phyloP scores from a whole-genome alignment of 2,329 filamentous ascomycete species.

The Piedraia hortae region DNA sequence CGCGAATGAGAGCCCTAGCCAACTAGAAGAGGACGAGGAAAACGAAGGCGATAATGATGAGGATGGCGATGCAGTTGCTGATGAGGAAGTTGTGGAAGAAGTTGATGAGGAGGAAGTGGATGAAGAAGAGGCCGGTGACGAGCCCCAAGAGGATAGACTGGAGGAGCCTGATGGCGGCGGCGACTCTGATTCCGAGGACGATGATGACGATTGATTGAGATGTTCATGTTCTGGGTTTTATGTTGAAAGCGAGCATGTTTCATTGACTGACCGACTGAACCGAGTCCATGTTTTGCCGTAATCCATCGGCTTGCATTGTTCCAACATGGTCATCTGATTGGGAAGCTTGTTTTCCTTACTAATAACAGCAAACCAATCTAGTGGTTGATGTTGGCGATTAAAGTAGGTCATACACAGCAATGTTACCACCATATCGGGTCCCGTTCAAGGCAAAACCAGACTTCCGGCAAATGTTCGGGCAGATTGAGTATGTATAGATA shows the following conservation, averaged over 20 bases:
- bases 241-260: too few relatives aligned
- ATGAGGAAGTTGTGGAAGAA: constrained; percentile 26
- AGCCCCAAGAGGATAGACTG: constrained; percentile 20
- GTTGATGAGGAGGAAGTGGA: constrained; percentile 19
- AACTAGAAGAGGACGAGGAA: constrained; percentile 3
- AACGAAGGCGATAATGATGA: constrained; percentile 23
- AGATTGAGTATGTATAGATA: background rate
- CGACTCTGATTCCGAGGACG: constrained; percentile 21
- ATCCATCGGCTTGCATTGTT: too few relatives aligned
- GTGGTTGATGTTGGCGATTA: too few relatives aligned
- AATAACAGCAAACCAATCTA: too few relatives aligned
- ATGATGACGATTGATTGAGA: constrained; percentile 9
- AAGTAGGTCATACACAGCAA: too few relatives aligned
- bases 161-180: constrained; percentile 17
- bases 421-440: too few relatives aligned
- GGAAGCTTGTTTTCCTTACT: too few relatives aligned
- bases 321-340: too few relatives aligned
- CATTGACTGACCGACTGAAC: too few relatives aligned
- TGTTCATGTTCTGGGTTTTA: background rate
- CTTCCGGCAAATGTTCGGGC: background rate
- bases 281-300: too few relatives aligned
- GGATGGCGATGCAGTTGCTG: constrained; percentile 25
- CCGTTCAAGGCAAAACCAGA: too few relatives aligned
- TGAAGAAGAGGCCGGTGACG: constrained; percentile 19
- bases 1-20: constrained; percentile 6